Percentiles rank a stretch among this genome's conserved stretches.
Conservation (phyloP, 768 basidiomycete species). For the Tephrocybe sp. region DNA sequence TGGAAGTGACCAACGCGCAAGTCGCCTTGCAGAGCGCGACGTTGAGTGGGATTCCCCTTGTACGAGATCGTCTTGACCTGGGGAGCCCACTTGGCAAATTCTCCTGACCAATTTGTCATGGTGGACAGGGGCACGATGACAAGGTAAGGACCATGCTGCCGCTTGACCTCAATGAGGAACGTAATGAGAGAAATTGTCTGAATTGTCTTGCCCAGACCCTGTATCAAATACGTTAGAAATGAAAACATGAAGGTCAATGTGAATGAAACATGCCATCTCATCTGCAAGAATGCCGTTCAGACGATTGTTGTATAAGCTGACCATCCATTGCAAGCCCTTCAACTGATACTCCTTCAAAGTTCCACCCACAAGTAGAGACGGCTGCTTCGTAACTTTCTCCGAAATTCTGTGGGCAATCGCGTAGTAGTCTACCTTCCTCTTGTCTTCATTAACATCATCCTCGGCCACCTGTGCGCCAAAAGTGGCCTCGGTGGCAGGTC, state of each 20-base stretch:
- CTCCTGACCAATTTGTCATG: constrained; percentile 96
- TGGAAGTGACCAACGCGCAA: constrained; percentile 84
- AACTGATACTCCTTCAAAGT: constrained; percentile 94
- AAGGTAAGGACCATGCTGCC: constrained; percentile 90
- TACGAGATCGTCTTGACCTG: constrained; percentile 77
- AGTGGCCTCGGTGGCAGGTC: constrained; percentile 80
- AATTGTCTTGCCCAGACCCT: constrained; percentile 96
- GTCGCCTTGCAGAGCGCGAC: constrained; percentile 75
- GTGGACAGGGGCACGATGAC: constrained; percentile 96
- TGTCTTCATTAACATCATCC: constrained; percentile 59
- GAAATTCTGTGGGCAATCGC: constrained; percentile 91
- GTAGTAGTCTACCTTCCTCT: constrained; percentile 91
- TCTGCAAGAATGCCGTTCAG: constrained; percentile 95
- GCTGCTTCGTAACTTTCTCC: constrained; percentile 80
- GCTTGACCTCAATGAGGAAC: constrained; percentile 90
- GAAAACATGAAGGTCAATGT: background rate
- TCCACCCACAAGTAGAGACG: constrained; percentile 76
- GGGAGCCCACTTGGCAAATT: constrained; percentile 98
- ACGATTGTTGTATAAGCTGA: constrained; percentile 94
- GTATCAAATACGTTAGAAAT: constrained; percentile 12
- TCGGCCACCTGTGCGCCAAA: constrained; percentile 80
- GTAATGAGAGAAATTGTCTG: constrained; percentile 94
- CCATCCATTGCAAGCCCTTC: constrained; percentile 98
- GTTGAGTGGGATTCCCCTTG: constrained; percentile 87
- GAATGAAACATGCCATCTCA: constrained; percentile 68